Percentiles rank a stretch among this genome's conserved stretches.
Evolutionary conservation across 345 rosid species (phyloP).

Genomic region (Viola odorata): DNA sequence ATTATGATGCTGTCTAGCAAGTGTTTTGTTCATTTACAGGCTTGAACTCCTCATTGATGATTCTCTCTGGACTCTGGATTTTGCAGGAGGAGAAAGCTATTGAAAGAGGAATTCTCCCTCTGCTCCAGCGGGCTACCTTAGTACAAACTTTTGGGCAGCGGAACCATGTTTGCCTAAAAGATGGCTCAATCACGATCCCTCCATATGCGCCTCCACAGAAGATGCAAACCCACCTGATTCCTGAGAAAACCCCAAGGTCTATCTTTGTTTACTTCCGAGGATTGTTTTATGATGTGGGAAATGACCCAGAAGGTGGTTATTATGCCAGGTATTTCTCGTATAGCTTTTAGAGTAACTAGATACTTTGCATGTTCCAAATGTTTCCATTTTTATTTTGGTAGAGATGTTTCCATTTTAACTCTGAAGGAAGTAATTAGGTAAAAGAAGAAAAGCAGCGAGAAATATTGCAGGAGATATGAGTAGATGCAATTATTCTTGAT

Average conservation of each 20-base stretch:
- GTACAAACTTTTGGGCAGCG: slow-evolving; percentile 95
- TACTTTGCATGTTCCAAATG: not conserved
- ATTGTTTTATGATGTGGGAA: slow-evolving; percentile 83
- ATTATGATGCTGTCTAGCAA: too few species aligned
- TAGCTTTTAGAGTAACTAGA: not conserved
- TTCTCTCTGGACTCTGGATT: not conserved
- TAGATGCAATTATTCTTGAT: too few species aligned
- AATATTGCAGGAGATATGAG: too few species aligned
- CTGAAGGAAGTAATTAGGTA: too few species aligned
- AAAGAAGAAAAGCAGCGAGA: too few species aligned
- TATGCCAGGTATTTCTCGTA: slow-evolving; percentile 65
- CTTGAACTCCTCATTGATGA: not conserved
- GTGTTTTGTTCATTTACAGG: too few species aligned
- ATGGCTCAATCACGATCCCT: slow-evolving; percentile 85
- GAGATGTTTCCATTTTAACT: not conserved
- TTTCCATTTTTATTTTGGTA: not conserved
- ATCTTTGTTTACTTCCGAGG: slow-evolving; percentile 96
- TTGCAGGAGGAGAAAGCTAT: slow-evolving; percentile 87
- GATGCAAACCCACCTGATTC: slow-evolving; percentile 80
- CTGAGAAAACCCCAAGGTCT: slow-evolving; percentile 69
- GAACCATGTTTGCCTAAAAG: slow-evolving; percentile 83
- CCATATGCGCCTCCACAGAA: slow-evolving; percentile 96
- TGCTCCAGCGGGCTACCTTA: slow-evolving; percentile 73
- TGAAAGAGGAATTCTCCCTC: slow-evolving; percentile 75
- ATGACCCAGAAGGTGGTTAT: slow-evolving; percentile 96